Percentiles rank a stretch among this genome's conserved stretches.
phyloP scores from a whole-genome alignment of 2,329 filamentous ascomycete genomes.

The Cladosporium colombiae region DNA sequence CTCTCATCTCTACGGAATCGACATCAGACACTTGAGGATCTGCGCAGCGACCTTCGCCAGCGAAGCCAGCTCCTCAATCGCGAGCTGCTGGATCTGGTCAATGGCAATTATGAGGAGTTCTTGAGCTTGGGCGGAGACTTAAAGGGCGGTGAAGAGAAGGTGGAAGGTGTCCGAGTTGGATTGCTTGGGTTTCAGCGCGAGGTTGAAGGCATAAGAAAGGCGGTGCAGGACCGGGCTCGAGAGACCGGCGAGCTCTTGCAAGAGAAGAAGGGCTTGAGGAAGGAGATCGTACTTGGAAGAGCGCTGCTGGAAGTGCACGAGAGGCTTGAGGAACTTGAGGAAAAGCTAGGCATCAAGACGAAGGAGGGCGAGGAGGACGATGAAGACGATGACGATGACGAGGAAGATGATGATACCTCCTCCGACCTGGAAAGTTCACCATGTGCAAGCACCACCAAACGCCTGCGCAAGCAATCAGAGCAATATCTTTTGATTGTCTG shows the following conservation, averaged over 20 bases:
- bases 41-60: constrained; percentile 81
- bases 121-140: constrained; percentile 78
- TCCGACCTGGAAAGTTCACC: constrained; percentile 38
- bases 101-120: constrained; percentile 92
- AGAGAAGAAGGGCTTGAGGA: constrained; percentile 67
- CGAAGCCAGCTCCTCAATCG: constrained; percentile 76
- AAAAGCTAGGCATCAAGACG: constrained; percentile 57
- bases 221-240: constrained; percentile 62
- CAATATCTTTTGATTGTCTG: constrained; percentile 60
- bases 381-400: constrained; percentile 33
- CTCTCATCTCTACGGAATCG: constrained; percentile 80
- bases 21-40: constrained; percentile 93
- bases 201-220: constrained; percentile 69
- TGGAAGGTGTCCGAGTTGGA: constrained; percentile 86
- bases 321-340: constrained; percentile 63
- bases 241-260: constrained; percentile 64
- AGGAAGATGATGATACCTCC: constrained; percentile 37
- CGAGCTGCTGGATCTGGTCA: constrained; percentile 91
- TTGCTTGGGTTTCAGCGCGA: constrained; percentile 83
- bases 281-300: constrained; percentile 63
- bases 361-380: constrained; percentile 32
- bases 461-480: constrained; percentile 57
- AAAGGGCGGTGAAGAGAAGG: constrained; percentile 83
- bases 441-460: constrained; percentile 36
- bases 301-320: constrained; percentile 67